Evolutionary conservation across 768 basidiomycete species (phyloP).

Genomic region (Gloeopeniophorella convolvens): DNA sequence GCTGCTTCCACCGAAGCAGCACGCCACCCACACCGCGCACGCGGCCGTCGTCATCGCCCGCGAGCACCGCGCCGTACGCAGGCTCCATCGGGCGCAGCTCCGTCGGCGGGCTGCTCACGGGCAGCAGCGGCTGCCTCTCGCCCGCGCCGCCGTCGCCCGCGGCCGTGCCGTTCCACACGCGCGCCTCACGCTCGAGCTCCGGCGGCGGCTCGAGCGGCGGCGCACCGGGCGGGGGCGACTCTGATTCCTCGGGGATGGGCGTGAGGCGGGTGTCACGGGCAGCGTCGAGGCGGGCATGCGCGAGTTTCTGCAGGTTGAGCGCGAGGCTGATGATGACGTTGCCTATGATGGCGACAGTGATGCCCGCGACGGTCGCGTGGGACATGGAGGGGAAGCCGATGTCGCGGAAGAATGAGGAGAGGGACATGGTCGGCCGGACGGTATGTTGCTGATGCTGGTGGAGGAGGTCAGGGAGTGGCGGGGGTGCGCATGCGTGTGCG

Average conservation of each 20-base stretch:
- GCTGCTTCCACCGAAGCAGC: not conserved
- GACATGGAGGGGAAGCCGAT: conserved; percentile 50
- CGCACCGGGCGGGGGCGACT: no score
- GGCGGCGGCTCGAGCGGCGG: not conserved
- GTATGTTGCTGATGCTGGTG: not conserved
- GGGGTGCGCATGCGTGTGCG: no score
- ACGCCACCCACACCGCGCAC: not conserved
- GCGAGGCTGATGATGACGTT: conserved; percentile 88
- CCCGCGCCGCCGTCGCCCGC: not conserved
- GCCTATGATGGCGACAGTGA: conserved; percentile 73
- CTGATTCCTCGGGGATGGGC: conserved; percentile 14
- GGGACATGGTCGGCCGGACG: not conserved
- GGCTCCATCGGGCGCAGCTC: not conserved
- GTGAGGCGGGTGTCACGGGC: conserved; percentile 4
- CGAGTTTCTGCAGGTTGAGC: conserved; percentile 89
- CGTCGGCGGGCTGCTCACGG: no score
- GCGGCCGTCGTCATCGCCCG: not conserved
- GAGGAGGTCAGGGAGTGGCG: not conserved
- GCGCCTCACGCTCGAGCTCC: conserved; percentile 16
- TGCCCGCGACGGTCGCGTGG: conserved; percentile 61
- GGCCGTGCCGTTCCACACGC: not conserved
- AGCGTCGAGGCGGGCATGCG: conserved; percentile 61
- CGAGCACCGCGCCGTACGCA: conserved; percentile 8
- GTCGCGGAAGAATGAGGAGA: conserved; percentile 15
- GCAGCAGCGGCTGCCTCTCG: no score